Evolutionary conservation across 1,284 basidiomycete species (phyloP).

Genomic region (Rhodotorula sp.): DNA sequence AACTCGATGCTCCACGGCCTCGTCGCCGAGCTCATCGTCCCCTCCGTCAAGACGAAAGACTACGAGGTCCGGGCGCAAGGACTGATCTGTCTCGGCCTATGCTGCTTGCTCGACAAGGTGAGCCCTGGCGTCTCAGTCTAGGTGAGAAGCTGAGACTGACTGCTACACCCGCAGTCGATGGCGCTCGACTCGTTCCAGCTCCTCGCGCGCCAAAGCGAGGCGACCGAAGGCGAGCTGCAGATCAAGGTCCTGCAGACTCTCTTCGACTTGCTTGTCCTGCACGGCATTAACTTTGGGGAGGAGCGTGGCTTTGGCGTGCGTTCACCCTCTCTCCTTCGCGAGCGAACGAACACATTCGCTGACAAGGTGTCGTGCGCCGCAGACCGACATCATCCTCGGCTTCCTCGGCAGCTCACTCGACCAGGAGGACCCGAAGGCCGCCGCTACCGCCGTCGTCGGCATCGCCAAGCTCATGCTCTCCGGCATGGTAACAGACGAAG

Average conservation of each 20-base stretch:
- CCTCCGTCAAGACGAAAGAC: slow-evolving; percentile 84
- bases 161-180: slow-evolving; percentile 62
- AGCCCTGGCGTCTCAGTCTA: neutral
- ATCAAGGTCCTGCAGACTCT: slow-evolving; percentile 79
- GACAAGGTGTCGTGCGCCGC: neutral
- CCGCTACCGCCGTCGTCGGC: slow-evolving; percentile 77
- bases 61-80: slow-evolving; percentile 80
- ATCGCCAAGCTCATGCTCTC: slow-evolving; percentile 86
- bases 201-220: slow-evolving; percentile 80
- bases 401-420: slow-evolving; percentile 75
- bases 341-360: no score
- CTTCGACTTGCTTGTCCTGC: slow-evolving; percentile 87
- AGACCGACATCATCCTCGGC: slow-evolving; percentile 69
- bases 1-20: slow-evolving; percentile 91
- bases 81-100: slow-evolving; percentile 78
- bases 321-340: neutral
- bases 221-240: slow-evolving; percentile 73
- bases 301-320: slow-evolving; percentile 43
- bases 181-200: slow-evolving; percentile 87
- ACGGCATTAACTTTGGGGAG: slow-evolving; percentile 73
- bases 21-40: slow-evolving; percentile 83
- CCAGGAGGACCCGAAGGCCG: slow-evolving; percentile 68
- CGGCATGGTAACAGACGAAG: slow-evolving; percentile 73
- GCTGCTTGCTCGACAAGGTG: slow-evolving; percentile 74
- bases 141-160: no score